A percentile compares a stretch with the other conserved stretches of the same genome.
These are phyloP conservation scores for Phragmites australis DNA, from an alignment of 176 grass and related monocot genomes.

Conservation along the genomic window DNA sequence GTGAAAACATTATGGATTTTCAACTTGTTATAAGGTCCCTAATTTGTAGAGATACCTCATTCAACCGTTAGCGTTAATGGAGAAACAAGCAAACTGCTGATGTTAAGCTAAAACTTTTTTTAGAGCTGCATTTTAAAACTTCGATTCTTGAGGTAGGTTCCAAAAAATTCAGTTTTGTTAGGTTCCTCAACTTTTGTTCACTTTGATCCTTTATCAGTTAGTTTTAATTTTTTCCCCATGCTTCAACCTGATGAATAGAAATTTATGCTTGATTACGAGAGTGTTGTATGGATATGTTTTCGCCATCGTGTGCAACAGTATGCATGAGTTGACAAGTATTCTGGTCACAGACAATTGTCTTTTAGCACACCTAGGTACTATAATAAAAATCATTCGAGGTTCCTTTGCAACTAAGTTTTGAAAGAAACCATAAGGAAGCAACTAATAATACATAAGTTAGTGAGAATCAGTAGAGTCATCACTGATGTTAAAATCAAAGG, in stretches of 20 bases:
- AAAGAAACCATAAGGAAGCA: constrained; percentile 2
- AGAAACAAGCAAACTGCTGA: background rate
- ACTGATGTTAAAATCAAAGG: background rate
- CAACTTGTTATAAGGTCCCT: no score
- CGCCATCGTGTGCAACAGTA: background rate
- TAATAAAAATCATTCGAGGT: background rate
- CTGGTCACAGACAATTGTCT: background rate
- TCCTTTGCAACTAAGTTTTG: background rate
- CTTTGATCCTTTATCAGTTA: background rate
- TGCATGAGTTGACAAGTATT: background rate
- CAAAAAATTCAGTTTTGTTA: background rate
- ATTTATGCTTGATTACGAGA: background rate
- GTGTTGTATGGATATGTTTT: background rate
- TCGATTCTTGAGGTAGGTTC: no score
- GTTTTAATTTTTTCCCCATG: background rate
- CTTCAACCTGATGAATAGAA: background rate
- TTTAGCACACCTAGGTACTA: background rate
- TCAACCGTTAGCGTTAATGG: background rate
- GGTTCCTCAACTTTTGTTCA: background rate
- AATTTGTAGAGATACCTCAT: background rate
- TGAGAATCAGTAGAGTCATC: background rate
- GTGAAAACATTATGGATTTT: no score
- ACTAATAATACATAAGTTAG: background rate
- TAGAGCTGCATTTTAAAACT: background rate
- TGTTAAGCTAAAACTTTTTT: background rate